Conservation (phyloP, 768 basidiomycete genomes). For the Boletus huronensis region DNA sequence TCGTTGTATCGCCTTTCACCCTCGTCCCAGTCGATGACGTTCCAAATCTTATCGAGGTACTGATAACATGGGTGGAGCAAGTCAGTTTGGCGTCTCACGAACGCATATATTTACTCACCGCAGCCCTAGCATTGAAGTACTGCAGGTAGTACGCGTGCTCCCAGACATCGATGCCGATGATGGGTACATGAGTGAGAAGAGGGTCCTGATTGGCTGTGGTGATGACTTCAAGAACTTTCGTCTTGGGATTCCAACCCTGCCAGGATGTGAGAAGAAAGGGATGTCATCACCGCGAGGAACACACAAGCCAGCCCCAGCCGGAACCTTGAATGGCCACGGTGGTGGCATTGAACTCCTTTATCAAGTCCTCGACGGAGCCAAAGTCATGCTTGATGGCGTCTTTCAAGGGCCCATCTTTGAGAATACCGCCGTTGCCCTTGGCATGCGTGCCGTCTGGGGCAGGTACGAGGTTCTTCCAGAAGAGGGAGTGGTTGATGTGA, state of each 20-base stretch:
- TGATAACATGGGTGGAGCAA: slow-evolving; percentile 19
- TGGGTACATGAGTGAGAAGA: slow-evolving; percentile 67
- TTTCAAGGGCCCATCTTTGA: slow-evolving; percentile 68
- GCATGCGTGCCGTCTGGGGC: slow-evolving; percentile 40
- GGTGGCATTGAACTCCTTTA: slow-evolving; percentile 80
- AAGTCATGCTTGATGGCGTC: slow-evolving; percentile 61
- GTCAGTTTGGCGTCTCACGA: not conserved
- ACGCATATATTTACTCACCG: slow-evolving; percentile 51
- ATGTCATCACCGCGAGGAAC: slow-evolving; percentile 26
- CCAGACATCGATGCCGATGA: slow-evolving; percentile 95
- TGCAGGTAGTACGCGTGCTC: slow-evolving; percentile 97
- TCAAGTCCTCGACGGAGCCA: slow-evolving; percentile 67
- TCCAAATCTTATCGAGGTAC: slow-evolving; percentile 79
- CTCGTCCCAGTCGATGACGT: slow-evolving; percentile 69
- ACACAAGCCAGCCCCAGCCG: slow-evolving; percentile 95
- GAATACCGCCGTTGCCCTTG: slow-evolving; percentile 60
- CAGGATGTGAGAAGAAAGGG: not conserved
- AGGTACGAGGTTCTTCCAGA: slow-evolving; percentile 94
- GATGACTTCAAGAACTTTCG: slow-evolving; percentile 74
- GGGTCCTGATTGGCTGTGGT: slow-evolving; percentile 98
- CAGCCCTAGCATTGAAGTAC: slow-evolving; percentile 92
- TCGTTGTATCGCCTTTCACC: slow-evolving; percentile 64
- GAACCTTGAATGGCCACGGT: slow-evolving; percentile 89
- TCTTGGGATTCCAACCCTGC: slow-evolving; percentile 69
- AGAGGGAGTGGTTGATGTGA: slow-evolving; percentile 95